Evolutionary conservation across 176 grass and related monocot species (phyloP), one percentile per base, ranked within the genome.

Genomic region (Zea luxurians): DNA sequence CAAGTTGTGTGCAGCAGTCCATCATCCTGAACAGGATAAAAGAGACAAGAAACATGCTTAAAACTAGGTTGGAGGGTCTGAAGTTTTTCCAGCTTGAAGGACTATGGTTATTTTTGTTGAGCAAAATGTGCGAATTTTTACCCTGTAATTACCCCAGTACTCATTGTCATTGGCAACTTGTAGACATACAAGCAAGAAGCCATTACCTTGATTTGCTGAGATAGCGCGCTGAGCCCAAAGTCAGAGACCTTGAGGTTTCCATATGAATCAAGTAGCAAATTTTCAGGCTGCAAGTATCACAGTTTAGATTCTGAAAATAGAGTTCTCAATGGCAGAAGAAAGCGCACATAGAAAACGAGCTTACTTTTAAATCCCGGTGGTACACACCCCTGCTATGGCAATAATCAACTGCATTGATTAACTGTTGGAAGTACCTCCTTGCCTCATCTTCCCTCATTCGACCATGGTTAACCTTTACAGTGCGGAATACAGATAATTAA

Each of bases 341-440:
- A 1, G 3, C 4, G 2, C 6, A 62, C 2, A 43, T 2, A 81
- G 59, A 72, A 78, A 43, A 36, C 53, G n/a, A 71, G 72, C 78
- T 58, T 49, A 99, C 96, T 78, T 99, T 99, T 61, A 99, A 80
- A 75, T 99, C 96, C n/a, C 96, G 86, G 69, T 99, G 96, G 78
- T 91, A 99, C 21, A 99, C 96, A 3, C 96, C 96, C 85, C 96
- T 99, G 77, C 96, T 99, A 84, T 99, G 96, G 68, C 92, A 99
- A 77, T 99, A 99, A 91, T 99, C 96, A 40, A 99, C 96, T 43
- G 89, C 92, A 83, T 99, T 89, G 72, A 95, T 99, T 83, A 99
- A 82, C 80, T 99, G 96, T 50, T 99, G 96, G 70, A 99, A 99
- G 64, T 93, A 99, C 70, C 85, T 93, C 66, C 92, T 89, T 54